Evolutionary conservation across 2,329 filamentous ascomycete species (phyloP).

Genomic region (Penicillium verrucosum): DNA sequence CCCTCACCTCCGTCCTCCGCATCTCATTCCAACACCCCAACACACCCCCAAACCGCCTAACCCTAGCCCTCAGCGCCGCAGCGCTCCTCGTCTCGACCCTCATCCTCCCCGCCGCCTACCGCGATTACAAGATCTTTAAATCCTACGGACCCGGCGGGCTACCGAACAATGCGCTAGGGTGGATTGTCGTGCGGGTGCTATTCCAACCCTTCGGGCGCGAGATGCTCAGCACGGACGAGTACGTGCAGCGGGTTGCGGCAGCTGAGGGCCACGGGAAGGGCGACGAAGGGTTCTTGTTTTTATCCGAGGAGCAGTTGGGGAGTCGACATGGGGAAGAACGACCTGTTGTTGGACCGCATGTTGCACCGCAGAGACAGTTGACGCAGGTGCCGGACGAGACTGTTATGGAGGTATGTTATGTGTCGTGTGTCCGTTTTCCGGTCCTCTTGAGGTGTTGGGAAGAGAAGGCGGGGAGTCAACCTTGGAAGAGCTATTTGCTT

Average conservation of each 20-base stretch:
- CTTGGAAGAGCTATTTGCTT: neutral
- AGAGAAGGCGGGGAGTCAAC: neutral
- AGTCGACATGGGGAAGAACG: conserved; percentile 15
- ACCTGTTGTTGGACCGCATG: conserved; percentile 28
- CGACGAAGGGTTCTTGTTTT: conserved; percentile 17
- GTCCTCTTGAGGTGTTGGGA: neutral
- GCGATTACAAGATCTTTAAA: conserved; percentile 37
- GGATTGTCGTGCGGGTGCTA: conserved; percentile 27
- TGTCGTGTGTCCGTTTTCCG: too few species aligned
- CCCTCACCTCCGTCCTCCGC: conserved; percentile 2
- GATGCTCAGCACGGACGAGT: conserved; percentile 30
- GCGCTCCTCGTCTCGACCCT: conserved; percentile 14
- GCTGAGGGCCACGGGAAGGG: conserved; percentile 24
- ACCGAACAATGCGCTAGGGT: conserved; percentile 38
- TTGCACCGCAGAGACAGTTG: conserved; percentile 31
- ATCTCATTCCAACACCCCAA: conserved; percentile 10
- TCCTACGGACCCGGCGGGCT: conserved; percentile 38
- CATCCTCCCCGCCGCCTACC: conserved; percentile 25
- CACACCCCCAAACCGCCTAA: conserved; percentile 9
- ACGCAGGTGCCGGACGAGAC: conserved; percentile 23
- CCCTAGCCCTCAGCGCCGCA: conserved; percentile 17
- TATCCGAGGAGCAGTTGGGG: conserved; percentile 18
- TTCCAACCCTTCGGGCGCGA: conserved; percentile 27
- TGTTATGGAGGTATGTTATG: conserved; percentile 24
- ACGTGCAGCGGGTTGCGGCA: conserved; percentile 22